Evolutionary conservation across 257 asterid genomes (phyloP).

Genomic region (Nicotiana tomentosiformis): DNA sequence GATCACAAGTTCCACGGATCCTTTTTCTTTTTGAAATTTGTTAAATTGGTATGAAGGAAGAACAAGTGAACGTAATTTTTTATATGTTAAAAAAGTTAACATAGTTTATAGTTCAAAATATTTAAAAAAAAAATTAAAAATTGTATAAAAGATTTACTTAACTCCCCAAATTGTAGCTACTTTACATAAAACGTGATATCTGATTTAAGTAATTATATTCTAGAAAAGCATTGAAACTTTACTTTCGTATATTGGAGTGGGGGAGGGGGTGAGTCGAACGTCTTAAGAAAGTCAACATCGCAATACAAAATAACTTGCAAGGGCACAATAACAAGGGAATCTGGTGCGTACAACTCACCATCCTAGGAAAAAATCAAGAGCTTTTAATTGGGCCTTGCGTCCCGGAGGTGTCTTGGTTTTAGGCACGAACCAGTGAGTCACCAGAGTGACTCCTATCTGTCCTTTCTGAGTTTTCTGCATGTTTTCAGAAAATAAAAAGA

Average conservation of each 20-base stretch:
- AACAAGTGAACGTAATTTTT: too few relatives aligned
- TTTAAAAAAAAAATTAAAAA: background rate
- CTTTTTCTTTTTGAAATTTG: too few relatives aligned
- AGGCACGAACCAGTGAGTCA: slow-evolving; percentile 26
- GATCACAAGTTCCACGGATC: too few relatives aligned
- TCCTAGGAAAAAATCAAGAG: slow-evolving; percentile 28
- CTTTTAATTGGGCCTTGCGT: slow-evolving; percentile 16
- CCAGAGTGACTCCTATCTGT: slow-evolving; percentile 20
- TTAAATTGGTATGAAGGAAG: too few relatives aligned
- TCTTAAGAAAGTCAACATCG: background rate
- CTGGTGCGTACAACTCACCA: slow-evolving; percentile 7
- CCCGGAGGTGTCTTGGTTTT: slow-evolving; percentile 18
- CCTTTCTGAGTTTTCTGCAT: slow-evolving; percentile 19
- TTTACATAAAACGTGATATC: background rate
- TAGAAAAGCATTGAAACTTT: background rate
- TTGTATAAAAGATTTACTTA: background rate
- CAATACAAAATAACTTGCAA: background rate
- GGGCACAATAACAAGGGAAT: background rate
- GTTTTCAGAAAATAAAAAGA: background rate
- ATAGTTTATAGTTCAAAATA: background rate
- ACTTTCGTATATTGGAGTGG: background rate
- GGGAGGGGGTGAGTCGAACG: background rate
- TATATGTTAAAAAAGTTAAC: too few relatives aligned
- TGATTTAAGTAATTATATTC: background rate
- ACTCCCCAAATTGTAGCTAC: background rate